These are phyloP conservation scores for Scopulariopsis brevicaulis DNA, from an alignment of 2,329 filamentous ascomycete species.

Conservation along the genomic window DNA sequence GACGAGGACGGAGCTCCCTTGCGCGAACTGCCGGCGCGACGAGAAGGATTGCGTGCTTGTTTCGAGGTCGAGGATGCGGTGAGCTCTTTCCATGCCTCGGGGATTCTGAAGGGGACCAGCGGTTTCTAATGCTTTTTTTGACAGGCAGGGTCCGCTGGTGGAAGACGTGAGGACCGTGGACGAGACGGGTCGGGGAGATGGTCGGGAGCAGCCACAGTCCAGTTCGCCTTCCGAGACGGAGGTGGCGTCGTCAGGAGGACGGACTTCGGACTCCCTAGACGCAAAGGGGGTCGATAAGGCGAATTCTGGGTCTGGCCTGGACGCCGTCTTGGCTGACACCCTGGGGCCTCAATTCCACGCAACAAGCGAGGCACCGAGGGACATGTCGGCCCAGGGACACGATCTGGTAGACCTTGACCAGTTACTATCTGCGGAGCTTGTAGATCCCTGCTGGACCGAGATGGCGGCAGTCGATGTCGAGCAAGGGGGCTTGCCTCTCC, in stretches of 20 bases:
- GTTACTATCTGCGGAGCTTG: too few relatives aligned
- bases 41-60: background rate
- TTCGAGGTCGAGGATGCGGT: background rate
- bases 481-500: too few relatives aligned
- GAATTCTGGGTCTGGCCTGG: background rate
- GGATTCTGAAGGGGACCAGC: background rate
- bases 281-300: background rate
- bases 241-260: background rate
- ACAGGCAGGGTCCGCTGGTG: background rate
- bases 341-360: too few relatives aligned
- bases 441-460: too few relatives aligned
- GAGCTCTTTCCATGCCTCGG: background rate
- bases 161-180: background rate
- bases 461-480: too few relatives aligned
- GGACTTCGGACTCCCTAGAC: background rate
- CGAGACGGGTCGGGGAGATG: too few relatives aligned
- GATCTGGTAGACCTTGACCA: background rate
- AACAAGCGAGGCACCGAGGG: background rate
- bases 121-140: background rate
- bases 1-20: background rate
- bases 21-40: background rate
- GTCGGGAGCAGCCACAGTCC: too few relatives aligned
- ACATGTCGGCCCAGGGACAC: background rate
- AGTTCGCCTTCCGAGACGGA: too few relatives aligned
- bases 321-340: background rate